Conservation (phyloP, 306 rosid species). For the Boehmeria nivea region DNA sequence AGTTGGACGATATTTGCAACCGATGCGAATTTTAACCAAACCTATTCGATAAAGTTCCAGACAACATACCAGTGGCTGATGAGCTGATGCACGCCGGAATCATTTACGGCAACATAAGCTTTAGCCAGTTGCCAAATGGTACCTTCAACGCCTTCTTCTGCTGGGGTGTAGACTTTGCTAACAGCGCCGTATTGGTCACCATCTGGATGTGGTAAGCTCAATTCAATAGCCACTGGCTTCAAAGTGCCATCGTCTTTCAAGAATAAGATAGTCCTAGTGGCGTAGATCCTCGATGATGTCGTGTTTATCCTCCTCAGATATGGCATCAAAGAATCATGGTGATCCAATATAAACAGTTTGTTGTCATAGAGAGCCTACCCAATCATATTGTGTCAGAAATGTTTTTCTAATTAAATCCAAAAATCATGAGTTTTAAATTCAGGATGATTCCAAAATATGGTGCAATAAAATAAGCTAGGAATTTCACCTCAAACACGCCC, state of each 20-base stretch:
- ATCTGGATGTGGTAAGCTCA: constrained; percentile 44
- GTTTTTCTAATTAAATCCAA: too few relatives aligned
- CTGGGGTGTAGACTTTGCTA: constrained; percentile 46
- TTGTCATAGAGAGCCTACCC: constrained; percentile 53
- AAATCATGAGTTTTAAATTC: too few relatives aligned
- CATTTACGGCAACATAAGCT: constrained; percentile 63
- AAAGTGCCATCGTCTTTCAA: constrained; percentile 62
- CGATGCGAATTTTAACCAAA: not conserved
- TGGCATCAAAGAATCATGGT: constrained; percentile 55
- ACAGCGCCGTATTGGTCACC: constrained; percentile 51
- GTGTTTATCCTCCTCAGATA: constrained; percentile 47
- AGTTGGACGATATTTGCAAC: not conserved
- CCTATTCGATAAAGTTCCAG: not conserved
- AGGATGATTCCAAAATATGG: too few relatives aligned
- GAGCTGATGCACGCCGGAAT: constrained; percentile 62
- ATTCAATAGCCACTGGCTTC: constrained; percentile 65
- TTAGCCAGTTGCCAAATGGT: constrained; percentile 63
- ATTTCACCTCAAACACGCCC: not conserved
- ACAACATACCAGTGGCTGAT: constrained; percentile 55
- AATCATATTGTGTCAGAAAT: too few relatives aligned
- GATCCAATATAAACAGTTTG: constrained; percentile 55
- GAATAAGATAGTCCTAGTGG: constrained; percentile 52
- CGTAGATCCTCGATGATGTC: constrained; percentile 45
- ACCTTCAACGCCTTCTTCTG: constrained; percentile 45
- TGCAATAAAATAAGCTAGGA: too few relatives aligned